Base-by-base conservation (phyloP, 805 yeast genomes). In the Saccharomycopsis sp. region DNA sequence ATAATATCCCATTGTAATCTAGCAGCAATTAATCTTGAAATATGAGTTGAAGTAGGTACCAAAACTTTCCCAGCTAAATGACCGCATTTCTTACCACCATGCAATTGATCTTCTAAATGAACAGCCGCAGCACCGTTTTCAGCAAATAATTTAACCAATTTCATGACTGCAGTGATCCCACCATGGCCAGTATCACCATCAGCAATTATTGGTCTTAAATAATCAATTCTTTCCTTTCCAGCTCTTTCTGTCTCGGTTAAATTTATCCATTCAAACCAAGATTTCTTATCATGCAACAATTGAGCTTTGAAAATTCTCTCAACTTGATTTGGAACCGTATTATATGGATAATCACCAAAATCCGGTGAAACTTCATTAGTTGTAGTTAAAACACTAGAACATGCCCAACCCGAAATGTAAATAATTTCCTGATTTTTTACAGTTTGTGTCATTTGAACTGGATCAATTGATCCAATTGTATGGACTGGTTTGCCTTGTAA, bases 121-220 rank as follows among this genome's bases (percentile, higher is more conserved):
- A 78, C 72, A n/a, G 75, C 82, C 1, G 82, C 77, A 2, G 84
- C 81, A 20, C 84, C 84, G 17, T 67, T 66, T 56, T 77, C 83
- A n/a, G 79, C 82, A 62, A 78, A 78, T 41, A 76, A 56, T 55
- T 79, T 78, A 20, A 83, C 80, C 44, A 77, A 59, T 55, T 78
- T 78, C 84, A 78, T 77, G 3, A 77, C 79, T 0, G 81, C 68
- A 2, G 77, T 72, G 11, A 70, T 59, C 9, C 82, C 81, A 16
- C 84, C 84, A 56, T 76, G 81, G 2, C 84, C 84, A 53, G 80
- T 77, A 51, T 78, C 84, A 2, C 74, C 84, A 56, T 78, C 84
- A 2, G 84, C 84, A 51, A 78, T 71, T 42, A 78, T 76, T 13
- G 84, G 84, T 45, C 75, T 65, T 54, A 77, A 53, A 53, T 77